phyloP scores from a whole-genome alignment of 1,284 basidiomycete species.

The Naganishia sp. region DNA sequence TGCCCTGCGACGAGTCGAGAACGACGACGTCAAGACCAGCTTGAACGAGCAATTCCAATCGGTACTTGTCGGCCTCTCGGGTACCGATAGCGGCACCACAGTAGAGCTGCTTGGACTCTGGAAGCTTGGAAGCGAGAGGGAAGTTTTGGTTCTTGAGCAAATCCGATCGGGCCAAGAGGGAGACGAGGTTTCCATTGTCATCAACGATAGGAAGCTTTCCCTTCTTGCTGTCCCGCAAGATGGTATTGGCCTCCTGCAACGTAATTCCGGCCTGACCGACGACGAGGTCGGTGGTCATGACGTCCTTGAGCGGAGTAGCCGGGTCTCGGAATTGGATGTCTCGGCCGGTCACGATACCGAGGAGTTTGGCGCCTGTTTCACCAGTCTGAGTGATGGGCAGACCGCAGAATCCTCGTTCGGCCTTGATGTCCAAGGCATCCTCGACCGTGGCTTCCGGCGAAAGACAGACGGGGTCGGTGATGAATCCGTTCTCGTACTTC shows the following conservation, averaged over 20 bases:
- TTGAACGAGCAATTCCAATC: slow-evolving; percentile 81
- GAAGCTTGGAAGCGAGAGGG: slow-evolving; percentile 90
- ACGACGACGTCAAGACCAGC: slow-evolving; percentile 95
- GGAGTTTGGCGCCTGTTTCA: slow-evolving; percentile 79
- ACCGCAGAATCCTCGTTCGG: slow-evolving; percentile 88
- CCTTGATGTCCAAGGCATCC: slow-evolving; percentile 92
- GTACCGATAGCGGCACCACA: slow-evolving; percentile 98
- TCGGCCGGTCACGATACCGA: slow-evolving; percentile 95
- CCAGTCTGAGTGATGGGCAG: slow-evolving; percentile 97
- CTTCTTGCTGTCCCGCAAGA: slow-evolving; percentile 95
- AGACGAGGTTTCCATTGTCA: slow-evolving; percentile 69
- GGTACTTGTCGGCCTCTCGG: slow-evolving; percentile 81
- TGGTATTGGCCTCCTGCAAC: slow-evolving; percentile 86
- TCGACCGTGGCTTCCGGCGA: slow-evolving; percentile 76
- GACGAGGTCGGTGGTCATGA: slow-evolving; percentile 88
- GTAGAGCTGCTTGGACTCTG: slow-evolving; percentile 91
- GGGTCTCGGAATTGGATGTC: slow-evolving; percentile 91
- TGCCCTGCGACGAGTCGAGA: slow-evolving; percentile 95
- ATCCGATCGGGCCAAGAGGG: slow-evolving; percentile 92
- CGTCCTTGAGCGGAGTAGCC: slow-evolving; percentile 68
- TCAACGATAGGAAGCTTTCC: slow-evolving; percentile 94
- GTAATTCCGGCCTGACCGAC: slow-evolving; percentile 83
- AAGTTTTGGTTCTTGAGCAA: slow-evolving; percentile 97
- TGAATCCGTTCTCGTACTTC: slow-evolving; percentile 98
- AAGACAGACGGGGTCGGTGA: slow-evolving; percentile 87